These are phyloP conservation scores for Microdochium nivale DNA, from an alignment of 2,329 filamentous ascomycete genomes.

Conservation along the genomic window DNA sequence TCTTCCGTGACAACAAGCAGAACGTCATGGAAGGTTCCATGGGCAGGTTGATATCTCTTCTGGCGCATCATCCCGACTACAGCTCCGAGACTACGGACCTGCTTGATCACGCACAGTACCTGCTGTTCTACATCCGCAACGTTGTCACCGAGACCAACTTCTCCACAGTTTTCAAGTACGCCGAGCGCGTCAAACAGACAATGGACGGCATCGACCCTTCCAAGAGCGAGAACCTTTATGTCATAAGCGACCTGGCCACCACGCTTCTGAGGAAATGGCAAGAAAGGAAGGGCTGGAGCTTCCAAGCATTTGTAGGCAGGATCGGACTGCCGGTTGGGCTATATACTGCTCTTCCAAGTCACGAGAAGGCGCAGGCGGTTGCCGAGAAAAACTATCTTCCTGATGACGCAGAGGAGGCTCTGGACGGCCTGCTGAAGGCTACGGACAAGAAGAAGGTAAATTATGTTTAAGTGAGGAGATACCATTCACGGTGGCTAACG, in stretches of 20 bases:
- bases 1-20: conserved; percentile 50
- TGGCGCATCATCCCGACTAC: conserved; percentile 93
- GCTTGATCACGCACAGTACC: conserved; percentile 76
- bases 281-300: conserved; percentile 75
- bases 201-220: conserved; percentile 65
- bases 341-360: conserved; percentile 66
- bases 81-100: conserved; percentile 57
- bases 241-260: conserved; percentile 80
- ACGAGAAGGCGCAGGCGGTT: conserved; percentile 73
- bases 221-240: conserved; percentile 69
- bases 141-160: conserved; percentile 83
- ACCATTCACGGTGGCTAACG: conserved; percentile 14
- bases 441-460: conserved; percentile 66
- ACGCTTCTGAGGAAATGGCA: conserved; percentile 77
- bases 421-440: conserved; percentile 59
- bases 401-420: conserved; percentile 62
- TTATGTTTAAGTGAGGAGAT: conserved; percentile 1
- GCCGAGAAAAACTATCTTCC: conserved; percentile 80
- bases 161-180: conserved; percentile 81
- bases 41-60: conserved; percentile 72
- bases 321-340: conserved; percentile 72
- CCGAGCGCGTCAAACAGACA: conserved; percentile 86
- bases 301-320: conserved; percentile 77
- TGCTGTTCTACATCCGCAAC: conserved; percentile 78
- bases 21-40: conserved; percentile 73